Base-by-base conservation (phyloP, 2,329 filamentous ascomycete genomes). In the Trichoderma arundinaceum region DNA sequence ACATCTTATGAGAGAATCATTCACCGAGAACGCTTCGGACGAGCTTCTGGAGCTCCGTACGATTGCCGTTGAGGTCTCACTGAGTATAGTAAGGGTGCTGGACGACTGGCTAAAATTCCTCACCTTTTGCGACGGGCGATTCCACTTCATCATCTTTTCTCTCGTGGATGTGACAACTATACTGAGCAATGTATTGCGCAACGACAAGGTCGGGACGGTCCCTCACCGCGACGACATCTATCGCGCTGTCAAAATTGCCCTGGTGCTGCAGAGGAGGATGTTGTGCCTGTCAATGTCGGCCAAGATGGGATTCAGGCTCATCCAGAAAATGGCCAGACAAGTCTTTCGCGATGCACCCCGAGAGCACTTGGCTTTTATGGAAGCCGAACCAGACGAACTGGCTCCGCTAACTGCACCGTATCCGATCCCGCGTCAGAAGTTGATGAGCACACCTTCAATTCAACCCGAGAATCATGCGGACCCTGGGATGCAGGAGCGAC, bases 81-180 rank as follows among this genome's bases (percentile, higher is more conserved):
- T 84, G 2, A 79, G 76, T 12, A 69, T 83, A 6, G 72, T 84
- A 35, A 71, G 74, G 5, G 76, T 77, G 0, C 76, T 80, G 7
- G 77, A 74, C 2, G 68, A 72, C 32, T 78, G 84, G 56, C 80
- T 82, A 49, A 75, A 82, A 6, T 76, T 79, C 22, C 77, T 80
- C 41, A 78, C 77, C 8, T 79, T 80, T 0, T 75, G 80, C 33
- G 81, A 84, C 39, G 79, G 80, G 2, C 80, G 83, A 28, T 82
- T 84, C 39, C 81, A 84, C 66, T 79, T 84, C 59, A 81, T 83
- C 15, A 80, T 82, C 0, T 86, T 84, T 60, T 76, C 79, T 4
- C 77, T 84, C 32, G 84, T 85, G 63, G 82, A 85, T 65, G 83
- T 82, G 0, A 78, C 81, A 0, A 80, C 82, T 0, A 76, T 82